Evolutionary conservation across 176 grass and related monocot species (phyloP), one percentile per base, ranked within the genome.

Genomic region (Oryza longistaminata): DNA sequence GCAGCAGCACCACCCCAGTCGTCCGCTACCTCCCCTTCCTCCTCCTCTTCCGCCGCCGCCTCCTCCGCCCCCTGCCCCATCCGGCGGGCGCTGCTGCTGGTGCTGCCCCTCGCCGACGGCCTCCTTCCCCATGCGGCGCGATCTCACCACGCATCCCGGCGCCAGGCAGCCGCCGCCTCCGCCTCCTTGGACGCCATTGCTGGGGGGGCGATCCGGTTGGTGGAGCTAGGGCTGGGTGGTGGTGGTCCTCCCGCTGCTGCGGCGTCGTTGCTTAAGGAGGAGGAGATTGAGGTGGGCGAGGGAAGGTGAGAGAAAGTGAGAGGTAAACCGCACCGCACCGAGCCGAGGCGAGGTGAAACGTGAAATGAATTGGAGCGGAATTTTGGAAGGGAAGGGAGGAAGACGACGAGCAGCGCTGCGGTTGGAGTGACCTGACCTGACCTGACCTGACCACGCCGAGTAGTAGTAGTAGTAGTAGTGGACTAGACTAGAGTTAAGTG

Each of bases 241-340:
- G 22, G 17, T 43, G 42, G 42, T 43, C 42, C 42, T 43, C 9
- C 9, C 42, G 7, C 42, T 43, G 50, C 26, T 7, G 11, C 50
- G 35, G 43, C 37, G 39, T n/a, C 13, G 73, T 75, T 87, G 89
- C 85, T 87, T 91, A 82, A 87, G 90, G 87, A 81, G 80, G 79
- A 71, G 87, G 78, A 14, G 82, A 76, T 0, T 71, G 7, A 0
- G 74, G 90, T 75, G 81, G 71, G 89, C 77, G 75, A 85, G 90
- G 90, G 77, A 88, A 55, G 90, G 86, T 91, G 82, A 82, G 90
- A 74, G 90, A 91, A 85, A 91, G 81, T 19, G 90, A 91, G 90
- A 82, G 86, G 75, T 91, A 91, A 91, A 88, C 90, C 61, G 78
- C 71, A 82, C 77, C 62, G 73, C 42, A 43, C 42, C 42, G 42